Base-by-base conservation (phyloP, 2,329 filamentous ascomycete genomes). In the Beauveria sp. region DNA sequence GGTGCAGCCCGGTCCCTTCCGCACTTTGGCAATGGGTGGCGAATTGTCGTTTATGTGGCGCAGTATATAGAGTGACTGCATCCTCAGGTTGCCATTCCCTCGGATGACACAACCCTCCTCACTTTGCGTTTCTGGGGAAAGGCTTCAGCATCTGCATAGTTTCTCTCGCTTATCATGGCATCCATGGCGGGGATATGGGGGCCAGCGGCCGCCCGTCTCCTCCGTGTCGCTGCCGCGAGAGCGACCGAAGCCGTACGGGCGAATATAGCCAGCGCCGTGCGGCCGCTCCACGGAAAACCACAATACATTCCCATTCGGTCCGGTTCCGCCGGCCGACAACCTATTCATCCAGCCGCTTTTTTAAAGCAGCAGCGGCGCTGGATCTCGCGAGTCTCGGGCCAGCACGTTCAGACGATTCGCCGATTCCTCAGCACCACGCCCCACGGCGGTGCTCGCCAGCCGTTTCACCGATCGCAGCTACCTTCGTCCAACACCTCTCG, bases 181-280 rank as follows among this genome's bases (percentile, higher is more conserved):
- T 79, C 80, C 70, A 71, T 74, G 70, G 80, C 80, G 77, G 81
- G 80, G 74, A 76, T 84, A 71, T 83, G 79, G 82, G 82, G 78
- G 68, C 80, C 81, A 62, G 75, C 77, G 70, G 79, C 80, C 75
- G 73, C 84, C 71, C 80, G 80, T 71, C 73, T 81, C 67, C 75
- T 84, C 68, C 79, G 80, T 70, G 76, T 75, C 66, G 79, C 82
- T 70, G 74, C 80, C 70, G 73, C 74, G 55, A 80, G 78, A 67
- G 77, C 81, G 68, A 77, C 78, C 63, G 79, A 80, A 65, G 73
- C 78, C 66, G 72, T 85, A 62, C 80, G 81, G 65, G 73, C 72
- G 67, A 83, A 81, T 66, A 66, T 84, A 63, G 74, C 74, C 24
- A 72, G 71, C 62, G 76, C 77, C 44, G 70, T 76, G 55, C 76